Evolutionary conservation across 306 rosid species (phyloP).

Genomic region (Quercus parvula): DNA sequence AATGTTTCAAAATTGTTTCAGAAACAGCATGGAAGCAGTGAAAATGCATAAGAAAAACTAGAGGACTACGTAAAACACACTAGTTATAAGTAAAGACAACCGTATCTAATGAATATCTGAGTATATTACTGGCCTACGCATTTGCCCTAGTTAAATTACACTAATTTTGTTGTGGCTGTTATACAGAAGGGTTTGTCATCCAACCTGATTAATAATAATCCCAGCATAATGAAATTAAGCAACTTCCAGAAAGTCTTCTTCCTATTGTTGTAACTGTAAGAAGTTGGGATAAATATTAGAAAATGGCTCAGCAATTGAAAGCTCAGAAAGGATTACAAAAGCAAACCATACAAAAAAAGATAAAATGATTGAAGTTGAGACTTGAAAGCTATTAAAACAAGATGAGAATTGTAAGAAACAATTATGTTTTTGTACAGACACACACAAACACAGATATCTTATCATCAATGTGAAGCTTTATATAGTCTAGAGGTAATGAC

Average conservation of each 20-base stretch:
- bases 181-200: conserved; percentile 26
- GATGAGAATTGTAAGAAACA: not conserved
- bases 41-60: not conserved
- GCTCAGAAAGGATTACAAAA: not conserved
- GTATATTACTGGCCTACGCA: not conserved
- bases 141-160: not conserved
- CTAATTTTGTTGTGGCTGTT: not conserved
- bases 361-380: not conserved
- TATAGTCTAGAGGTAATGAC: not conserved
- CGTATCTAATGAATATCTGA: not conserved
- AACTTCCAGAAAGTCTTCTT: conserved; percentile 74
- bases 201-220: conserved; percentile 70
- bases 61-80: not conserved
- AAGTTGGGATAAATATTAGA: conserved; percentile 15
- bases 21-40: not conserved
- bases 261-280: conserved; percentile 87
- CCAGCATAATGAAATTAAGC: conserved; percentile 59
- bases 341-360: not conserved
- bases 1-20: not conserved
- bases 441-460: not conserved
- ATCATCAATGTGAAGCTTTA: not conserved
- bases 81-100: not conserved
- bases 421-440: not conserved
- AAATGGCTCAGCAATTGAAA: conserved; percentile 9
- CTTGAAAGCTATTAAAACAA: not conserved